Evolutionary conservation across 2,329 filamentous ascomycete genomes (phyloP).

Genomic region (Clarireedia paspali): DNA sequence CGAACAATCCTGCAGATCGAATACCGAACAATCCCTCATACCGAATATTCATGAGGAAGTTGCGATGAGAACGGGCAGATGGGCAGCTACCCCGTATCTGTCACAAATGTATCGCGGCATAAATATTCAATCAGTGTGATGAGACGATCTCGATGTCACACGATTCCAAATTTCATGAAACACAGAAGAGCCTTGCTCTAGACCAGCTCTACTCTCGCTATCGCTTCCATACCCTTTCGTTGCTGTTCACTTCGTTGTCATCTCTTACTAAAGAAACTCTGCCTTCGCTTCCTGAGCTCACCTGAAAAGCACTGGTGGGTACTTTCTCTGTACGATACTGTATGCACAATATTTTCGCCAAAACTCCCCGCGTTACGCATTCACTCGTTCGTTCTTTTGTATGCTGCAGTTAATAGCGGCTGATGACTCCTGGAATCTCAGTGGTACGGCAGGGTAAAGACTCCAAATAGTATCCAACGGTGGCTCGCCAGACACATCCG

Average conservation of each 20-base stretch:
- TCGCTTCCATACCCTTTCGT: background rate
- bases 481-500: background rate
- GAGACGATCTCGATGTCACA: too few relatives aligned
- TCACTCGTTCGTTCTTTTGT: background rate
- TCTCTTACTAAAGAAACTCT: background rate
- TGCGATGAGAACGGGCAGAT: too few relatives aligned
- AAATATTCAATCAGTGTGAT: too few relatives aligned
- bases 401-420: background rate
- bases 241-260: background rate
- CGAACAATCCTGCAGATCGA: too few relatives aligned
- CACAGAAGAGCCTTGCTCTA: too few relatives aligned
- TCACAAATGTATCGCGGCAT: too few relatives aligned
- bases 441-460: background rate
- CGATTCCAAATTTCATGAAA: too few relatives aligned
- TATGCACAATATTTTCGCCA: background rate
- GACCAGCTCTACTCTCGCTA: too few relatives aligned
- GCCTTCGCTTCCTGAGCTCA: background rate
- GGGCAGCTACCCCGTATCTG: too few relatives aligned
- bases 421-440: background rate
- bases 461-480: background rate
- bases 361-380: background rate
- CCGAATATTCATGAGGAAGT: too few relatives aligned
- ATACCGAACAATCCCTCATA: too few relatives aligned
- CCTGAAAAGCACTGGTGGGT: background rate
- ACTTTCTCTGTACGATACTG: background rate